Percentiles rank a stretch among this genome's conserved stretches.
Evolutionary conservation across 176 grass and related monocot genomes (phyloP).

Genomic region (Themeda triandra): DNA sequence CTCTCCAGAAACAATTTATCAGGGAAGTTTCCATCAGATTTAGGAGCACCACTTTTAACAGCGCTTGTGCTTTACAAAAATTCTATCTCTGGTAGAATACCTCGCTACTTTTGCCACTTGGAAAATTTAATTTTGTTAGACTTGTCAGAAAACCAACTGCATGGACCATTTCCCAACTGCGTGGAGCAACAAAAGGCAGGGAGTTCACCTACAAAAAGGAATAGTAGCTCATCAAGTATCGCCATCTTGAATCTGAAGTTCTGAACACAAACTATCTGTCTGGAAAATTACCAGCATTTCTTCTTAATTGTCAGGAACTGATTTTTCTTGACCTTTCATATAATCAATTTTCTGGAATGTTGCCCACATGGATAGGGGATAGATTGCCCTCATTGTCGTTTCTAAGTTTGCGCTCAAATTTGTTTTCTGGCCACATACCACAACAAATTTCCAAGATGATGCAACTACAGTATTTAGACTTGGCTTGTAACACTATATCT

Average conservation of each 20-base stretch:
- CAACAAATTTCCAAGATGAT: not conserved
- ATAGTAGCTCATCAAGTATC: not conserved
- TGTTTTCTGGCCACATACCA: constrained; percentile 40
- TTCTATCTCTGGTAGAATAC: not conserved
- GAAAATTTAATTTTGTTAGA: not conserved
- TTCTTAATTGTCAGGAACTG: not conserved
- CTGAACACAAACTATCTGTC: not conserved
- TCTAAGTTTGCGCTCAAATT: constrained; percentile 21
- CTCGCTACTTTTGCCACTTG: not conserved
- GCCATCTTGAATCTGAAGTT: not conserved
- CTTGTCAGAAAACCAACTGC: not conserved
- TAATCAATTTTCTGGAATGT: not conserved
- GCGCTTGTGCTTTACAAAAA: not conserved
- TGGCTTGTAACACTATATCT: constrained; percentile 37
- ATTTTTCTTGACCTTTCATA: not conserved
- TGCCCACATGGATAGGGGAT: constrained; percentile 6
- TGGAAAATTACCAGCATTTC: not conserved
- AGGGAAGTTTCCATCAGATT: not conserved
- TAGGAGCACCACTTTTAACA: not conserved
- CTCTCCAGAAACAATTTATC: not conserved
- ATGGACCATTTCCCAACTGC: not conserved
- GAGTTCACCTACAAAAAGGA: not conserved
- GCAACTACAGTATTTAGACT: constrained; percentile 38
- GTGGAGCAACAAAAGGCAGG: not conserved
- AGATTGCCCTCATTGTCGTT: constrained; percentile 17